phyloP scores from a whole-genome alignment of 164 flowering plant species.

The Vitis riparia region DNA sequence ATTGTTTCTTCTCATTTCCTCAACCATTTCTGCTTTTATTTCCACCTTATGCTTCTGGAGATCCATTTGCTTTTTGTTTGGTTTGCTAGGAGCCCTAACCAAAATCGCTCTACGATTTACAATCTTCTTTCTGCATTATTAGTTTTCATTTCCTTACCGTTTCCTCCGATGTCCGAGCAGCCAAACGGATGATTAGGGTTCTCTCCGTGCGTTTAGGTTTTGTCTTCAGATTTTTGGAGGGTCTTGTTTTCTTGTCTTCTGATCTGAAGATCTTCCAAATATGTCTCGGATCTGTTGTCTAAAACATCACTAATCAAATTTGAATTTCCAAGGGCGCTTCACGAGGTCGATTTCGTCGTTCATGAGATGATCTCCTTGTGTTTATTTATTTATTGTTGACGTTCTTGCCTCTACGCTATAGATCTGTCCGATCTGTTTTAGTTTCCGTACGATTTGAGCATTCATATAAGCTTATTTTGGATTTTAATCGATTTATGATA shows the following conservation, averaged over 20 bases:
- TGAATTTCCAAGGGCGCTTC: background rate
- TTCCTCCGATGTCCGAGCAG: background rate
- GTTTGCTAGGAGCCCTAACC: background rate
- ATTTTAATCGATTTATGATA: background rate
- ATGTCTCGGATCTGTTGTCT: background rate
- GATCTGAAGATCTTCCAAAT: constrained; percentile 6
- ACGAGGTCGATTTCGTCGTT: background rate
- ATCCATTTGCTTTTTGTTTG: background rate
- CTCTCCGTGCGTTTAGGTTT: background rate
- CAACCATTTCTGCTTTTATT: no score
- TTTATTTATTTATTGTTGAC: background rate
- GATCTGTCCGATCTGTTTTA: constrained; percentile 11
- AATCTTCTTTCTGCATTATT: no score
- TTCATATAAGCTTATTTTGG: background rate
- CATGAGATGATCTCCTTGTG: background rate
- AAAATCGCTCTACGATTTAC: no score
- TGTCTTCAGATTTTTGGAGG: background rate
- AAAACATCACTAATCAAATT: background rate
- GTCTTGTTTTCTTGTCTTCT: background rate
- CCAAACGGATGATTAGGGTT: background rate
- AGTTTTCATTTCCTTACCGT: background rate
- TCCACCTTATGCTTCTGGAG: no score
- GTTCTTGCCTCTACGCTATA: background rate
- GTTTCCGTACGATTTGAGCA: background rate
- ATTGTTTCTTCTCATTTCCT: no score